A percentile compares a stretch with the other conserved stretches of the same genome.
Evolutionary conservation across 2,329 filamentous ascomycete genomes (phyloP).

Genomic region (Penicillium sp.): DNA sequence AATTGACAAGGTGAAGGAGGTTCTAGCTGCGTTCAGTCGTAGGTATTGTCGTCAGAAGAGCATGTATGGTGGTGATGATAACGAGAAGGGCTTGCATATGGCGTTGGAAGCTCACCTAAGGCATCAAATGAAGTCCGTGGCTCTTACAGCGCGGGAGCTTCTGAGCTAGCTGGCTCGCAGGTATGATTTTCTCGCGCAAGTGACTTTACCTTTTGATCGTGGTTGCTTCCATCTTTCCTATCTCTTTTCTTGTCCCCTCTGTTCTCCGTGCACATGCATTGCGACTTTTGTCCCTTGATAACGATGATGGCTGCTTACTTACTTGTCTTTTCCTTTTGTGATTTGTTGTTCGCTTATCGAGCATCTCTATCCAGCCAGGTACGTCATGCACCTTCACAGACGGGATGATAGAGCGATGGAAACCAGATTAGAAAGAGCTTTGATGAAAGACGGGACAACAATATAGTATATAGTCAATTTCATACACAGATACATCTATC

Average conservation of each 20-base stretch:
- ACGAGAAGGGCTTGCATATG: conserved; percentile 9
- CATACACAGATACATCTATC: background rate
- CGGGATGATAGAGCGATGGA: background rate
- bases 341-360: background rate
- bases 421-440: background rate
- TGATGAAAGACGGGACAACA: background rate
- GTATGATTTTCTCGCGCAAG: background rate
- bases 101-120: conserved; percentile 7
- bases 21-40: conserved; percentile 2
- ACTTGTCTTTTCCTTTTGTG: background rate
- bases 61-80: conserved; percentile 3
- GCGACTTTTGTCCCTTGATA: background rate
- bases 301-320: background rate
- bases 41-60: conserved; percentile 9
- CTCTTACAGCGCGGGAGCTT: conserved; percentile 2
- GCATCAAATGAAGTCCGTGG: conserved; percentile 8
- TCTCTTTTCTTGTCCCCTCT: background rate
- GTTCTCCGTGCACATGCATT: background rate
- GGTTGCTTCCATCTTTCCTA: background rate
- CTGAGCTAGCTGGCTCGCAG: background rate
- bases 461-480: background rate
- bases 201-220: background rate
- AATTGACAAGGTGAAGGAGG: background rate
- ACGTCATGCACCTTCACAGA: background rate
- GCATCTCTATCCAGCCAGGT: background rate